Evolutionary conservation across 148 eudicot genomes (phyloP), one percentile per base, ranked within the genome.

Genomic region (Hydrangea macrophylla): DNA sequence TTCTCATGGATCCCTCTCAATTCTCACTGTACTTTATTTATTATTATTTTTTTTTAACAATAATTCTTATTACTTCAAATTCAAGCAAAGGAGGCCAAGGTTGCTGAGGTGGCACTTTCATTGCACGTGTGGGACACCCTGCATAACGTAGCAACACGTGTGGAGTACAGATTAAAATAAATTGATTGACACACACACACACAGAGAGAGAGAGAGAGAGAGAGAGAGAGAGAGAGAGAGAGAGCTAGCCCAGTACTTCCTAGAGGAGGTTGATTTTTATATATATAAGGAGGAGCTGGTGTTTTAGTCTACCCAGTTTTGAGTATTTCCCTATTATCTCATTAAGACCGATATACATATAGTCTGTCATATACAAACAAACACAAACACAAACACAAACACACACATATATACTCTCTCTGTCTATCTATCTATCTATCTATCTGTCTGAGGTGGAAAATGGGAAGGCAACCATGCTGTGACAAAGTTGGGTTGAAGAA

Each of bases 401-500:
- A 31, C 45, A 31, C 45, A 22, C 69, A 20, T 31, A 17, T 50
- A 22, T 39, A 40, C 58, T 53, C 58, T 65, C 69, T 65, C 69
- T 64, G 30, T 30, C 58, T 8, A 11, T 32, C 10, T 3, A 18
- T 44, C n/a, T 9, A 13, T 18, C 17, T 18, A 12, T 50, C 9
- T 7, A 28, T 56, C 26, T 9, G 36, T 8, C 12, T 33, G 31
- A 30, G 18, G 36, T 4, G n/a, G 58, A 30, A 42, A 15, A 83
- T 83, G 86, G 86, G 86, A 66, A 83, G 86, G 26, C 79, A 80
- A 69, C 86, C 86, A 27, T 83, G 86, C 35, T 83, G 86, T 77
- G 86, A 79, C 63, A 83, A 83, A 74, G 75, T 79, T 6, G 86
- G 83, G 18, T 58, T 83, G 67, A 83, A 83, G 79, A 80, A 83